Evolutionary conservation across 2,329 filamentous ascomycete species (phyloP), one percentile per base, ranked within the genome.

Genomic region (Sporothrix variecibatus): DNA sequence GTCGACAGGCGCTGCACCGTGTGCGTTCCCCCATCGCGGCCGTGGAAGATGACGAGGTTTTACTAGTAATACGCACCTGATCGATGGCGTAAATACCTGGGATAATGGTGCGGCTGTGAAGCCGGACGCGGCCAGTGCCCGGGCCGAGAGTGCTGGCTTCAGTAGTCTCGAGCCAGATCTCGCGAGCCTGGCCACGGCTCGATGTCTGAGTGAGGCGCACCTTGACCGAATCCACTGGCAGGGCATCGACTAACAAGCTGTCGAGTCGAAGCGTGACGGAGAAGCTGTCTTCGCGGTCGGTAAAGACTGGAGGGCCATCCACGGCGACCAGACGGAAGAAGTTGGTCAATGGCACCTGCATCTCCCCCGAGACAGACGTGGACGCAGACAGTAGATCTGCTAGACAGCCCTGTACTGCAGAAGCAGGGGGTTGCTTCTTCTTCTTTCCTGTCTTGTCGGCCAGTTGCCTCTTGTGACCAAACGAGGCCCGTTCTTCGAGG

Each of bases 31-130:
- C 26, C 28, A 7, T 90, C 86, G 2, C 90, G 86, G 72, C 94
- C 92, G 77, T 92, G 90, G 58, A 89, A 85, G 40, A 95, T 87
- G 31, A 86, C 82, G 1, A 95, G 83, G 62, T 92, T 93, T 86
- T 88, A 6, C 89, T 86, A 31, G 86, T 83, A 31, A 98, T 81
- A 17, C 89, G 86, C 51, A 97, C 85, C 76, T 91, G 90, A 77
- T 94, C 93, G 62, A 96, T 88, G 74, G 90, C 88, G 79, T 94
- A 98, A 34, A 88, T 88, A 0, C 94, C 94, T 28, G 92, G 89
- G 3, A 93, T 88, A 46, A 90, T 88, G 20, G 88, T 84, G 89
- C 92, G 85, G 76, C 84, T 86, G 72, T 81, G 81, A 6, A 88
- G 81, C 51, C 82, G 79, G 8, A 90, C 78, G 62, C 76, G 82